Evolutionary conservation across 257 asterid genomes (phyloP).

Genomic region (Avicennia marina): DNA sequence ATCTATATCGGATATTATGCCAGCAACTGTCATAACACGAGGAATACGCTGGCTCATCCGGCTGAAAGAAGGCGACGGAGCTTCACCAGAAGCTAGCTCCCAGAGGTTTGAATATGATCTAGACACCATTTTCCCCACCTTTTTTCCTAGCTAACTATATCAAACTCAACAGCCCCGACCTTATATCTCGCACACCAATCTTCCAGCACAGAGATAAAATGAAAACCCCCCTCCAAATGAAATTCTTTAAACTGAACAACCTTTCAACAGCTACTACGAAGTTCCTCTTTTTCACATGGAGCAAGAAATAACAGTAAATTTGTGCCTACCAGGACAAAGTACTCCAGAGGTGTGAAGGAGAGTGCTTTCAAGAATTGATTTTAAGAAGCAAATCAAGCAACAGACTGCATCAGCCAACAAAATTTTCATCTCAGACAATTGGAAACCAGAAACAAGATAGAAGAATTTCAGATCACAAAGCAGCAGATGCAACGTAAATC

Average conservation of each 20-base stretch:
- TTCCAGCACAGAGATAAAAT: conserved; percentile 21
- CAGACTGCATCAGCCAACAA: conserved; percentile 20
- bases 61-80: conserved; percentile 57
- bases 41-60: conserved; percentile 68
- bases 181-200: conserved; percentile 15
- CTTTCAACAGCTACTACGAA: not conserved
- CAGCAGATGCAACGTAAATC: conserved; percentile 4
- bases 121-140: conserved; percentile 50
- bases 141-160: conserved; percentile 1
- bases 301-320: conserved; percentile 15
- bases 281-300: conserved; percentile 4
- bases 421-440: conserved; percentile 15
- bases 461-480: conserved; percentile 40
- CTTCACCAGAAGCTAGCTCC: conserved; percentile 85
- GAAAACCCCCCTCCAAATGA: conserved; percentile 7
- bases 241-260: conserved; percentile 13
- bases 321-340: too few species aligned
- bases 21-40: conserved; percentile 82
- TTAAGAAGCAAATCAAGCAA: conserved; percentile 32
- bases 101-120: conserved; percentile 80
- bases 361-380: conserved; percentile 25
- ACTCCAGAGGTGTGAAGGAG: conserved; percentile 25
- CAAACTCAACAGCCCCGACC: conserved; percentile 24
- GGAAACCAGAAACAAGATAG: conserved; percentile 14
- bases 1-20: conserved; percentile 76